Conservation (phyloP, 2,329 filamentous ascomycete species). For the Fusarium neocosmosporiellum region DNA sequence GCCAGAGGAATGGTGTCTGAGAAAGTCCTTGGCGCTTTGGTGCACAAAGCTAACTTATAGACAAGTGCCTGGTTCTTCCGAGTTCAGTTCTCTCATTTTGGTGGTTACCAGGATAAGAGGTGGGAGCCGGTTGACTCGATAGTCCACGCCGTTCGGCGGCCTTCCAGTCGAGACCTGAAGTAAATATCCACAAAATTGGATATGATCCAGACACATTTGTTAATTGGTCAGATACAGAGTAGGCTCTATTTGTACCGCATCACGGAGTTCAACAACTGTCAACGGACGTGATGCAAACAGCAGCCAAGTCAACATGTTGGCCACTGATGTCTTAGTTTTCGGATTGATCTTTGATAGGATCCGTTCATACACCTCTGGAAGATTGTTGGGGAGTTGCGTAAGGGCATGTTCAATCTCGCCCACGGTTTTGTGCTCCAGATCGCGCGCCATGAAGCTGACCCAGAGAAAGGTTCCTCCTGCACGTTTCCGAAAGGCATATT, state of each 20-base stretch:
- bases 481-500: neutral
- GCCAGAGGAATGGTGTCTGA: neutral
- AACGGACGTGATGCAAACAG: neutral
- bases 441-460: conserved; percentile 20
- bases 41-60: neutral
- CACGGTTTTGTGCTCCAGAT: conserved; percentile 4
- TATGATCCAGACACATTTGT: neutral
- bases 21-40: conserved; percentile 18
- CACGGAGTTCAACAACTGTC: neutral
- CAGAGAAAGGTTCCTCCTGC: conserved; percentile 19
- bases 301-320: conserved; percentile 2
- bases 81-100: too few species aligned
- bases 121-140: neutral
- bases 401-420: conserved; percentile 9
- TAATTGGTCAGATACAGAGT: neutral
- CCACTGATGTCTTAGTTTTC: neutral
- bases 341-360: neutral
- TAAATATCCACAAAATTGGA: conserved; percentile 1
- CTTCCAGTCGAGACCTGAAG: neutral
- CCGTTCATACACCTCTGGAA: neutral
- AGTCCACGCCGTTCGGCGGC: neutral
- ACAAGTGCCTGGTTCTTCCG: neutral
- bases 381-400: neutral
- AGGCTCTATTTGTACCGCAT: neutral
- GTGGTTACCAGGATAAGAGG: neutral